Percentiles rank a stretch among this genome's conserved stretches.
Conservation (phyloP, 2,329 filamentous ascomycete species). For the Curvularia eragrostidis region DNA sequence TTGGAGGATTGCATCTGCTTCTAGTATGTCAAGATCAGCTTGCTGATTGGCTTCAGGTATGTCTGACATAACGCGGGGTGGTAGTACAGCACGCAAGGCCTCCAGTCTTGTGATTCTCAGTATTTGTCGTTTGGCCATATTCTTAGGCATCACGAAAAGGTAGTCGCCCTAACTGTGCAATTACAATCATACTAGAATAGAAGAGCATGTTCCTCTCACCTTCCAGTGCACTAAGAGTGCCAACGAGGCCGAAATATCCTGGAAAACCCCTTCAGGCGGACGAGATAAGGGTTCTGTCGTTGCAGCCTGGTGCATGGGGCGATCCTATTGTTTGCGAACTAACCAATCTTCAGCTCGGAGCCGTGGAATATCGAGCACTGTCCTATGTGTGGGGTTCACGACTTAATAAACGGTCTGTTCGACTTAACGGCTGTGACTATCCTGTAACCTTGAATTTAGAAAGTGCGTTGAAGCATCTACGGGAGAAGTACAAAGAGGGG, state of each 20-base stretch:
- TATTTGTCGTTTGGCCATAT: no score
- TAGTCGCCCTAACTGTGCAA: neutral
- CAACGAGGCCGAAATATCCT: neutral
- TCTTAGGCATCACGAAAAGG: neutral
- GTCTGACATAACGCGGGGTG: neutral
- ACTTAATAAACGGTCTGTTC: neutral
- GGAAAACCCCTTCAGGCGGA: neutral
- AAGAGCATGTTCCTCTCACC: conserved; percentile 10
- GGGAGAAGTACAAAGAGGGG: conserved; percentile 8
- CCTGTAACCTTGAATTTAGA: conserved; percentile 25
- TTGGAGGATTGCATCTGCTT: neutral
- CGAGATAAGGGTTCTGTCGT: conserved; percentile 13
- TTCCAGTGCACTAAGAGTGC: neutral
- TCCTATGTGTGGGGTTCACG: neutral
- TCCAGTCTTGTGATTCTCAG: neutral
- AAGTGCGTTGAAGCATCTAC: conserved; percentile 19
- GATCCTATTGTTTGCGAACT: conserved; percentile 22
- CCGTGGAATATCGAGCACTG: neutral
- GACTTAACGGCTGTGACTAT: conserved; percentile 6
- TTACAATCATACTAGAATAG: neutral
- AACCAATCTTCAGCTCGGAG: neutral
- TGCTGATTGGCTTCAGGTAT: neutral
- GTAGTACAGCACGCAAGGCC: neutral
- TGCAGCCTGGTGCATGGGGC: conserved; percentile 20
- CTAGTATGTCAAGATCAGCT: neutral